Base-by-base conservation (phyloP, 352 stramenopile genomes). In the Globisporangium takayamanum region DNA sequence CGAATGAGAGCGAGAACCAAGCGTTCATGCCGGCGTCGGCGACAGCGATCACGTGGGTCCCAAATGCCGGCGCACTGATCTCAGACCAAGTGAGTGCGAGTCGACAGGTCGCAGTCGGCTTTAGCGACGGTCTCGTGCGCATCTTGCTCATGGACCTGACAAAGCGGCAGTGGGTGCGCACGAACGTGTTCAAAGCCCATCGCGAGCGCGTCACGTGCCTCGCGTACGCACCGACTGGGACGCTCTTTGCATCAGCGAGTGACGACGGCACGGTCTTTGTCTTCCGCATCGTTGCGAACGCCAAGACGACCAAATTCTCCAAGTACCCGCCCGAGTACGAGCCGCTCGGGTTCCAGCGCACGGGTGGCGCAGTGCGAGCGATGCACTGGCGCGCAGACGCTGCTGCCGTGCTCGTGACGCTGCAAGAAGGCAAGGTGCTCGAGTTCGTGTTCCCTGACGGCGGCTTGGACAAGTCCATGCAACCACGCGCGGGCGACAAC, bases 151-250 rank as follows among this genome's bases (percentile, higher is more conserved):
- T 87, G 57, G 78, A 93, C 50, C 45, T 87, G 3, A 56, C 65
- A 0, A 72, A 74, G 53, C 64, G 73, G 3, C 60, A 62, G 7
- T 88, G 81, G 70, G 69, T 92, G 10, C 74, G 76, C 46, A 70
- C 80, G 15, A 88, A 90, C 50, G 78, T 89, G 1, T 84, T 97
- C 58, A 98, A 98, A 52, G 90, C 93, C 14, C 93, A 98, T 63
- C 84, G 72, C 54, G 74, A 63, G 11, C 69, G 73, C 20, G 78
- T 98, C 11, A 85, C 71, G 3, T 76, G 67, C 16, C 54, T 97
- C 14, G 54, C 68, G 3, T 96, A 92, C 64, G 89, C 80, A n/a
- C 61, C 78, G 3, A 78, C 82, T 18, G 84, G 81, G 18, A 53
- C 57, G n/a, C 76, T 76, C 44, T 74, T 98, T 50, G 89, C 82